Conservation (phyloP, 163 green algal species). For the Scenedesmus sp. region DNA sequence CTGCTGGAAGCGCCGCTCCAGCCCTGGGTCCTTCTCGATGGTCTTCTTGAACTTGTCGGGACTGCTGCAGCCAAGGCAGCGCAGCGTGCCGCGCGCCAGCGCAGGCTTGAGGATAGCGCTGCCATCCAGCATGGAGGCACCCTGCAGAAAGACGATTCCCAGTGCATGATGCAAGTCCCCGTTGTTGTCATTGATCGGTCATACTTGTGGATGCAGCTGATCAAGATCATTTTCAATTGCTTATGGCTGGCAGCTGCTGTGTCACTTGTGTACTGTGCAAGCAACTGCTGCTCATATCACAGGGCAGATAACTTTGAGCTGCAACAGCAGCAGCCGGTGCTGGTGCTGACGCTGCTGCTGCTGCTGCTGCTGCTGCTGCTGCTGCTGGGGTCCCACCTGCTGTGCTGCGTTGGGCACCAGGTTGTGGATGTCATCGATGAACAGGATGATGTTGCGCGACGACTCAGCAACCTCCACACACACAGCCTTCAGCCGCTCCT, state of each 20-base stretch:
- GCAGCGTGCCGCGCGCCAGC: conserved; percentile 74
- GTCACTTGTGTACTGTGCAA: too few species aligned
- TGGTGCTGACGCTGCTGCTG: not conserved
- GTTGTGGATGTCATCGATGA: conserved; percentile 95
- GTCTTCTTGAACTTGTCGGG: conserved; percentile 83
- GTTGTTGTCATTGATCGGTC: too few species aligned
- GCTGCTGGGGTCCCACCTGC: conserved; percentile 51
- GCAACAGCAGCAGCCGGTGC: not conserved
- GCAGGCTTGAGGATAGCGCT: conserved; percentile 82
- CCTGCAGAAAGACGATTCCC: conserved; percentile 56
- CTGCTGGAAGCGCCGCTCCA: conserved; percentile 83
- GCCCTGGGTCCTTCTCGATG: conserved; percentile 82
- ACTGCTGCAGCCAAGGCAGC: conserved; percentile 74
- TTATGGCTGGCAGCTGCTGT: too few species aligned
- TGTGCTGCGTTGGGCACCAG: conserved; percentile 72
- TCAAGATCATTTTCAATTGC: too few species aligned
- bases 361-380: not conserved
- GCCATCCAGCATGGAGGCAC: conserved; percentile 79
- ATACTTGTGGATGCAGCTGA: too few species aligned
- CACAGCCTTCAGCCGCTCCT: conserved; percentile 93
- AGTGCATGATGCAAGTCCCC: not conserved
- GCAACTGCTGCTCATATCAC: too few species aligned
- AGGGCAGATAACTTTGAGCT: too few species aligned
- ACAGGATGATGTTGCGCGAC: conserved; percentile 75
- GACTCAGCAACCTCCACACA: conserved; percentile 89